Percentiles rank a stretch among this genome's conserved stretches.
phyloP scores from a whole-genome alignment of 129 eudicot species.

The Flaveria robusta region DNA sequence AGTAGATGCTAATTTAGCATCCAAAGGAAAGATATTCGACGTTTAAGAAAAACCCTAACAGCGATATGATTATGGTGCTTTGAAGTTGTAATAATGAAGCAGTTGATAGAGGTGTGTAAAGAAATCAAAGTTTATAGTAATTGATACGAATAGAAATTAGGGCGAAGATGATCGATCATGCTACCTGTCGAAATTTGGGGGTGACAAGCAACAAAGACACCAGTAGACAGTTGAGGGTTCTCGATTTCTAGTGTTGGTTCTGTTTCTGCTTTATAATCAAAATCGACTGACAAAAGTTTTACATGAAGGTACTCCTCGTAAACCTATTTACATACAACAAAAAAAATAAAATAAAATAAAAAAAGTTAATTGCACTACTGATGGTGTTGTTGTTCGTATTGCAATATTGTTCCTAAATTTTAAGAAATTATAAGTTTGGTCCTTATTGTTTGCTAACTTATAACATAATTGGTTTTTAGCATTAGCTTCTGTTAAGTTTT shows the following conservation, averaged over 20 bases:
- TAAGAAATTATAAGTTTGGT: no score
- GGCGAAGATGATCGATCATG: constrained; percentile 2
- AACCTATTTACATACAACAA: neutral
- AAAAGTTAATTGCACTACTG: no score
- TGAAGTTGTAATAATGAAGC: neutral
- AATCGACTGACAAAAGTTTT: neutral
- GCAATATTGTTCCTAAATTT: no score
- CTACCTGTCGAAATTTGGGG: constrained; percentile 14
- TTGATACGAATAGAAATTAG: constrained; percentile 6
- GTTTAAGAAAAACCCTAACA: neutral
- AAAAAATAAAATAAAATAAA: no score
- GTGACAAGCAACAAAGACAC: neutral
- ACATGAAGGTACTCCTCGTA: neutral
- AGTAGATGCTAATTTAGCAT: neutral
- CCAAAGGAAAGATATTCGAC: neutral
- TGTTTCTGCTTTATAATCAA: neutral
- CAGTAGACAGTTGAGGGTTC: constrained; percentile 17
- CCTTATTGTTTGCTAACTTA: no score
- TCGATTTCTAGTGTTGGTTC: neutral
- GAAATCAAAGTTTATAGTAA: neutral
- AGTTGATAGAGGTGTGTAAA: neutral
- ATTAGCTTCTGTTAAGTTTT: no score
- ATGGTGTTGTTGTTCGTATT: no score
- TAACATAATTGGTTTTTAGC: no score
- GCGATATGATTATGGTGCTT: neutral